Conservation (phyloP, 331 rosid species). For the Rosa hybrid region DNA sequence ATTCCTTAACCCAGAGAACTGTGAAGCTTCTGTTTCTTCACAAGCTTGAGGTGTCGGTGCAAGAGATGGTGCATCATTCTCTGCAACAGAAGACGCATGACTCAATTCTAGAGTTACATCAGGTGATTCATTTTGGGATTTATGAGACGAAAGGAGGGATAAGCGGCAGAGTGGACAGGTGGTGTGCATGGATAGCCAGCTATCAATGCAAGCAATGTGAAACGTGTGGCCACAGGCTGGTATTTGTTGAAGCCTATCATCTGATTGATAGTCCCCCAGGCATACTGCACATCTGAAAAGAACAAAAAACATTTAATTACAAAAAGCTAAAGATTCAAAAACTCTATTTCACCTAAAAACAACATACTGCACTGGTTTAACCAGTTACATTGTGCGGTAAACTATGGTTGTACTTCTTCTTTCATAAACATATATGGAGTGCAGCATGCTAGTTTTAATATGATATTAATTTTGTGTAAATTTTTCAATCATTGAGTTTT, state of each 20-base stretch:
- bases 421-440: neutral
- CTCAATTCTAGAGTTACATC: slow-evolving; percentile 13
- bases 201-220: slow-evolving; percentile 85
- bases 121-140: slow-evolving; percentile 23
- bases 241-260: slow-evolving; percentile 86
- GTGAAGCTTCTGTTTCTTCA: slow-evolving; percentile 8
- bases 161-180: slow-evolving; percentile 96
- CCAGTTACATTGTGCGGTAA: neutral
- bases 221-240: slow-evolving; percentile 86
- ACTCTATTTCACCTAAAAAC: slow-evolving; percentile 7
- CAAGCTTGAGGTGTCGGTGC: slow-evolving; percentile 15
- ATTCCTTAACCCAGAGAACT: slow-evolving; percentile 9
- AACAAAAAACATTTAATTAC: slow-evolving; percentile 4
- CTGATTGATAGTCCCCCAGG: slow-evolving; percentile 75
- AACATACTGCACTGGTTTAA: neutral
- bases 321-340: slow-evolving; percentile 15
- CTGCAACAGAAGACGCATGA: slow-evolving; percentile 22
- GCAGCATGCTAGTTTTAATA: neutral
- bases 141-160: slow-evolving; percentile 37
- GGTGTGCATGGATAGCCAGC: slow-evolving; percentile 76
- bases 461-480: neutral
- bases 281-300: slow-evolving; percentile 78
- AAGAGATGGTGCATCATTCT: slow-evolving; percentile 12
- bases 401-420: neutral
- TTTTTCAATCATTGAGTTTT: neutral